A percentile compares a stretch with the other conserved stretches of the same genome.
phyloP scores from a whole-genome alignment of 2,329 filamentous ascomycete species.

The Cladosporium halotolerans region DNA sequence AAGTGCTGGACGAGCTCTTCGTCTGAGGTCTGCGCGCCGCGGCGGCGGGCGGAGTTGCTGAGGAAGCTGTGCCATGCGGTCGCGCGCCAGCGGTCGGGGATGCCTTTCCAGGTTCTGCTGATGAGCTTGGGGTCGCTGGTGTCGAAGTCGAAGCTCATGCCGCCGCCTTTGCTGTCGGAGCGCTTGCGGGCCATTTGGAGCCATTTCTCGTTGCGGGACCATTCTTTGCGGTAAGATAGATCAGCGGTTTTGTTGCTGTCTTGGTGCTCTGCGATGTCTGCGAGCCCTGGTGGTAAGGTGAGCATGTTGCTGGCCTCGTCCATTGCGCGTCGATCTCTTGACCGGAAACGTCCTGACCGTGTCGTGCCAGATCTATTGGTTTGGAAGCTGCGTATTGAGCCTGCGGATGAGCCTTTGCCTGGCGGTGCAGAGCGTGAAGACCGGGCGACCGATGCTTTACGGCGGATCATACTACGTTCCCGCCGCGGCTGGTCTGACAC shows the following conservation, averaged over 20 bases:
- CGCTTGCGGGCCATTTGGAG: slow-evolving; percentile 55
- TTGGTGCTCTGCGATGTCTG: slow-evolving; percentile 40
- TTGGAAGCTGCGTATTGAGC: slow-evolving; percentile 34
- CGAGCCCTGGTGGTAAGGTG: slow-evolving; percentile 49
- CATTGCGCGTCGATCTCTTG: slow-evolving; percentile 47
- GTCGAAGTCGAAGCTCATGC: slow-evolving; percentile 73
- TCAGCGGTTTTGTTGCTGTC: slow-evolving; percentile 44
- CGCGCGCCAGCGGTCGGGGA: slow-evolving; percentile 89
- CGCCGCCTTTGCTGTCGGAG: slow-evolving; percentile 43
- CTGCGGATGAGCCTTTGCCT: slow-evolving; percentile 25
- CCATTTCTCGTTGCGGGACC: slow-evolving; percentile 60
- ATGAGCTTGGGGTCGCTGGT: slow-evolving; percentile 70
- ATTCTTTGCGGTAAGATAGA: slow-evolving; percentile 52
- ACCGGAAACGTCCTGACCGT: slow-evolving; percentile 37
- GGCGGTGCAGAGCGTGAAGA: slow-evolving; percentile 34
- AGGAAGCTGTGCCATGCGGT: slow-evolving; percentile 95
- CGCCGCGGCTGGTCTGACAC: slow-evolving; percentile 51
- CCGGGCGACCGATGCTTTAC: slow-evolving; percentile 43
- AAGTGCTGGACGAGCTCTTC: slow-evolving; percentile 66
- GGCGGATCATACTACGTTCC: slow-evolving; percentile 46
- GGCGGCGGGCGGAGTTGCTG: slow-evolving; percentile 63
- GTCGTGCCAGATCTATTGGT: slow-evolving; percentile 35
- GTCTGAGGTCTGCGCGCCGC: slow-evolving; percentile 55
- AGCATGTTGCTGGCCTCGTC: slow-evolving; percentile 62
- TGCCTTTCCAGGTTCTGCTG: slow-evolving; percentile 93